Evolutionary conservation across 192 early-diverging fungal species (phyloP), one percentile per base, ranked within the genome.

Genomic region (Coemansia sp.): DNA sequence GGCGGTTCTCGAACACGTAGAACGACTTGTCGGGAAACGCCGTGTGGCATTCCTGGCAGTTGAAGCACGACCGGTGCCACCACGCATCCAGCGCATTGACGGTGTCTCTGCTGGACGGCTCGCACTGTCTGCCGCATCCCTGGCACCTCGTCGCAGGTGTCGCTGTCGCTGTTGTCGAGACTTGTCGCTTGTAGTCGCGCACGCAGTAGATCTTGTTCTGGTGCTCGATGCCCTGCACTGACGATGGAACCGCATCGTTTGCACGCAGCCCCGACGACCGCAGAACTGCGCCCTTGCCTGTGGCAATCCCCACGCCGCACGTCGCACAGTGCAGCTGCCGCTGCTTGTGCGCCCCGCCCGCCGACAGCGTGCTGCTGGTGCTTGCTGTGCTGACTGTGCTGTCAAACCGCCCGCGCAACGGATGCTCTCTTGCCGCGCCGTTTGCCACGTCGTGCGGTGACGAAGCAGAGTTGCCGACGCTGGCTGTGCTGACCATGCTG

Each of bases 1-100:
- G 95, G 42, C 84, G 82, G 74, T 92, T 86, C 2, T 92, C 89
- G 73, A 88, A 88, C n/a, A 97, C 95, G 73, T 95, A 97, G 69
- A 97, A 97, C 56, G 78, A 81, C 65, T 84, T 81, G 72, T 85
- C 80, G 19, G 83, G 85, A 42, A 95, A 89, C 32, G 86, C 78
- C 65, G 88, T 83, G 39, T 86, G 79, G 74, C 92, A 94, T 48
- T 86, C 80, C 44, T 88, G 78, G 71, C 88, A 91, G 60, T 85
- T 79, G 62, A 89, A 84, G 71, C 89, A 88, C 44, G 79, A 68
- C 32, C 86, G 84, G 67, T 90, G 87, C 83, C 88, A 92, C 61
- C 84, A 81, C 58, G 85, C 77, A 16, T 87, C 88, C 45, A 92
- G 64, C 13, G 90, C 91, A 65, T 86, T 85, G 45, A 92, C 72